phyloP scores from a whole-genome alignment of 2,329 filamentous ascomycete species.

The Sphaerostilbella broomeana region DNA sequence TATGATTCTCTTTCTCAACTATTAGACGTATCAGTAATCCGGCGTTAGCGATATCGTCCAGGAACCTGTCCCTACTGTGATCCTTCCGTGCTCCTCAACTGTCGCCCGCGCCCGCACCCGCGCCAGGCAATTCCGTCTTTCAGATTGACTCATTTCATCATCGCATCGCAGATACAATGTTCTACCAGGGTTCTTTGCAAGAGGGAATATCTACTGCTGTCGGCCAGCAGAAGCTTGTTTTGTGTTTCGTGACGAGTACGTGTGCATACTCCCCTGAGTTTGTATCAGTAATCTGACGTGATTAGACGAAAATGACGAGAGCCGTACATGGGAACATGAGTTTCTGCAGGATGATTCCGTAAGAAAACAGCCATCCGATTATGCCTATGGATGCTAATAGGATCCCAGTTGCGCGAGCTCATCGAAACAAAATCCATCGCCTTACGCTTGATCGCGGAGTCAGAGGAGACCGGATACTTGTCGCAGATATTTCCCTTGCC shows the following conservation, averaged over 20 bases:
- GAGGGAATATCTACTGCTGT: conserved; percentile 74
- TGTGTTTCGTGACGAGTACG: conserved; percentile 77
- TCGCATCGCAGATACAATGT: conserved; percentile 49
- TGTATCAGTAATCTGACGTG: not conserved
- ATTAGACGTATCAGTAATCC: no score
- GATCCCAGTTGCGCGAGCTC: conserved; percentile 44
- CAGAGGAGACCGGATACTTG: conserved; percentile 74
- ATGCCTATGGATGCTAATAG: conserved; percentile 10
- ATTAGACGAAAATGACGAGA: conserved; percentile 63
- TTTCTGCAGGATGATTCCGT: conserved; percentile 55
- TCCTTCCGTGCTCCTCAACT: no score
- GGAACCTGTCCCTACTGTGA: no score
- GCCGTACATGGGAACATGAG: conserved; percentile 64
- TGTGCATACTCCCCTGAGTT: conserved; percentile 1
- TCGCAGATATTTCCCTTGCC: conserved; percentile 76
- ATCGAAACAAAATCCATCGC: conserved; percentile 60
- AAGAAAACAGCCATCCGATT: conserved; percentile 17
- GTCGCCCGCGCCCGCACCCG: no score
- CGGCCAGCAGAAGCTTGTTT: conserved; percentile 66
- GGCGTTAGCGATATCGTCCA: no score
- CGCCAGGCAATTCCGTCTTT: not conserved
- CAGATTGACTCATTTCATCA: not conserved
- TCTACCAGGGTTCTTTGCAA: conserved; percentile 73
- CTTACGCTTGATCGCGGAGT: conserved; percentile 64
- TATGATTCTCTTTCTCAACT: no score